Evolutionary conservation across 1,284 basidiomycete genomes (phyloP), one percentile per base, ranked within the genome.

Genomic region (Fomitopsis palustris): DNA sequence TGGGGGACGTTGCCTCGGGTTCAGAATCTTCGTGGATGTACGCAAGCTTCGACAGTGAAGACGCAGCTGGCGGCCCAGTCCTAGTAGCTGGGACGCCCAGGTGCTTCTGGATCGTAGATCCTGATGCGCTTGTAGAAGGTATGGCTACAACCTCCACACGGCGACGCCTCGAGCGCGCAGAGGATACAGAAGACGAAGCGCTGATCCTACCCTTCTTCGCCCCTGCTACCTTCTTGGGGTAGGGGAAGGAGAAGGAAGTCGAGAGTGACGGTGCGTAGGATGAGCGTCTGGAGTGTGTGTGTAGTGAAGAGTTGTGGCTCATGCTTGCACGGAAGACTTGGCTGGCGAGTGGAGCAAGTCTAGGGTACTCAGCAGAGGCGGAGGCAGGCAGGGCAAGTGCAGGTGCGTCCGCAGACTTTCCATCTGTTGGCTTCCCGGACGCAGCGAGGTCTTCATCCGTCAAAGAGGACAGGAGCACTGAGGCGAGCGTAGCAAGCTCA

Each of bases 281-380:
- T 14, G 47, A 51, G 29, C 31, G 27, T 27, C 31, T 33, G 12
- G 29, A 51, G 29, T 51, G 27, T 29, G 47, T 31, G 29, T 51
- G 31, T 6, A 51, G 27, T 9, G 47, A 51, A 14, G 47, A 51
- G 27, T 12, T 45, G n/a, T 51, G 47, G 47, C 47, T 51, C 27
- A 51, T 31, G 57, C 61, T 66, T 21, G 59, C 63, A 23, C 65
- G 64, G 63, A 70, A 70, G 17, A 63, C 62, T 33, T 67, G 62
- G 54, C 66, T 69, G 3, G 70, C 68, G n/a, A 70, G 65, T 3
- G 68, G 68, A 1, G 66, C 62, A 1, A 70, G 63, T 29, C 65
- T 57, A 37, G 59, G 61, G 43, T 65, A 61, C 5, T 39, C 21
- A 5, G 39, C 23, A 3, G 35, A 45, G 31, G 52, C 37, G 49